Evolutionary conservation across 1,139 yeast species (phyloP).

Genomic region (Saccharomyces hybrid): DNA sequence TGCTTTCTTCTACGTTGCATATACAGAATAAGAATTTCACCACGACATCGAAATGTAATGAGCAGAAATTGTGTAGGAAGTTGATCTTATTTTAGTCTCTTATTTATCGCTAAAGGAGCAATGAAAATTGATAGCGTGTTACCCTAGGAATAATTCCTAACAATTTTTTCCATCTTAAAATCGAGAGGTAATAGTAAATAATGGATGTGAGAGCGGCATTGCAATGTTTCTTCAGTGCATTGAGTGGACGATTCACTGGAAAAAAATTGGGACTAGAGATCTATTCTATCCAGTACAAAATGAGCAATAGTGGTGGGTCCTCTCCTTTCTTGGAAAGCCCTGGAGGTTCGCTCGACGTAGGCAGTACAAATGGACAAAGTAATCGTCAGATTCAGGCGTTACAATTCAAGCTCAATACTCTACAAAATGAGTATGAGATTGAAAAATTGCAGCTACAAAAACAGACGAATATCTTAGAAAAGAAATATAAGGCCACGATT

Average conservation of each 20-base stretch:
- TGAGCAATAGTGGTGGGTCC: constrained; percentile 34
- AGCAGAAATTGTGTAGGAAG: neutral
- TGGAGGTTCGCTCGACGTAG: constrained; percentile 11
- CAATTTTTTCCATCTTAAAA: neutral
- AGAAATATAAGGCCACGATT: constrained; percentile 22
- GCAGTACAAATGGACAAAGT: constrained; percentile 7
- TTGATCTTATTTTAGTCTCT: neutral
- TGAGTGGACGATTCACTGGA: neutral
- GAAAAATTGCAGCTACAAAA: constrained; percentile 22
- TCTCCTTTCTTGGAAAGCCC: constrained; percentile 45
- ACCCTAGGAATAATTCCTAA: neutral
- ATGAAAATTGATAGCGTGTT: neutral
- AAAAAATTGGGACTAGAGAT: neutral
- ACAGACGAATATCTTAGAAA: constrained; percentile 19
- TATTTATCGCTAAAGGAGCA: neutral
- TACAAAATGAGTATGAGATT: constrained; percentile 28
- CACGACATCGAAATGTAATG: neutral
- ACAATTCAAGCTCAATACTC: constrained; percentile 21
- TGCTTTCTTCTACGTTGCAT: neutral
- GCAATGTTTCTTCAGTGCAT: neutral
- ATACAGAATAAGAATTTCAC: neutral
- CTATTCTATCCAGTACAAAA: constrained; percentile 1
- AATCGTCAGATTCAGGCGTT: constrained; percentile 19
- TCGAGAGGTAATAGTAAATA: neutral
- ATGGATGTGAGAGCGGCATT: neutral